Evolutionary conservation across 768 basidiomycete genomes (phyloP).

Genomic region (Phallus indusiatus): DNA sequence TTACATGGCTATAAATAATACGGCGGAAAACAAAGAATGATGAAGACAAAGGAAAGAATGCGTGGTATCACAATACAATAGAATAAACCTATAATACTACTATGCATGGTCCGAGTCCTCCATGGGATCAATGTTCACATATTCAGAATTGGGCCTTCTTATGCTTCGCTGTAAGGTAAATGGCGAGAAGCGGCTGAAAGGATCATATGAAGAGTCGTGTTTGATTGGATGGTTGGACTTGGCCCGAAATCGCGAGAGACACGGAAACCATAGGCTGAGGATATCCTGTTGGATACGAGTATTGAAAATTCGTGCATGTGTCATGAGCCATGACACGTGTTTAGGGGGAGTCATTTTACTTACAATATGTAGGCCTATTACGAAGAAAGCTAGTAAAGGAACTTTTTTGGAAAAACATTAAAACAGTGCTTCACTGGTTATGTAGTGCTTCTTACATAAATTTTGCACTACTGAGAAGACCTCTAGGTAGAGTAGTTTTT

Average conservation of each 20-base stretch:
- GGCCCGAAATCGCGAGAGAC: not conserved
- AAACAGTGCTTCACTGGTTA: not conserved
- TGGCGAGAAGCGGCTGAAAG: too few species aligned
- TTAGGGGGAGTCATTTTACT: not conserved
- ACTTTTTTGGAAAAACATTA: not conserved
- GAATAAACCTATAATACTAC: too few species aligned
- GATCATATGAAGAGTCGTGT: not conserved
- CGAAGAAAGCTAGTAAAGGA: slow-evolving; percentile 1
- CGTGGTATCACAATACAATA: too few species aligned
- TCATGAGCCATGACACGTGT: not conserved
- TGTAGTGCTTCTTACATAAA: not conserved
- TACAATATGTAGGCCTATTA: not conserved
- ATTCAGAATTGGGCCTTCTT: too few species aligned
- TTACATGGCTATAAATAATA: too few species aligned
- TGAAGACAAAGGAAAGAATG: too few species aligned
- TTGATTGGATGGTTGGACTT: not conserved
- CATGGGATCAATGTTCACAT: too few species aligned
- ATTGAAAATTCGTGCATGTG: too few species aligned
- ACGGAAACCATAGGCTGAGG: not conserved
- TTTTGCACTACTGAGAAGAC: not conserved
- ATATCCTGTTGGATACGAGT: not conserved
- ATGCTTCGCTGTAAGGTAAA: too few species aligned
- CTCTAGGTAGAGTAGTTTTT: not conserved
- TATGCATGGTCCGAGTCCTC: too few species aligned
- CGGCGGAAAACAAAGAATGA: too few species aligned